Conservation (phyloP, 371 early-diverging fungal genomes). For the Mortierella sp. region DNA sequence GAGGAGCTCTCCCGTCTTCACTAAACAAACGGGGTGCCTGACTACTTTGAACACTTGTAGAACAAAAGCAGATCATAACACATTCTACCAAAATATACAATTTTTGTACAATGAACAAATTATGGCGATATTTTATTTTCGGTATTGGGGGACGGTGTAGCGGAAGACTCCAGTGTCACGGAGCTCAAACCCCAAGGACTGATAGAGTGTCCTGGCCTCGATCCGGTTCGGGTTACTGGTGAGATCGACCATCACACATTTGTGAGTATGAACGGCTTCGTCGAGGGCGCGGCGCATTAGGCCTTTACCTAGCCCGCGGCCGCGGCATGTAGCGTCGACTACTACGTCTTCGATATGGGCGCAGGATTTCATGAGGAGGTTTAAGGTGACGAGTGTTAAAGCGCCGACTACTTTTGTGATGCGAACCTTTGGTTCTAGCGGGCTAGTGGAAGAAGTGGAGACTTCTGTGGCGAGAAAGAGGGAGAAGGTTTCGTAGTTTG, state of each 20-base stretch:
- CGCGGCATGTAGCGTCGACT: slow-evolving; percentile 30
- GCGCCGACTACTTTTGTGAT: slow-evolving; percentile 32
- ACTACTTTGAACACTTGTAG: background rate
- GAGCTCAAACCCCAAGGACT: slow-evolving; percentile 45
- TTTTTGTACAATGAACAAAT: background rate
- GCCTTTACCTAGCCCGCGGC: slow-evolving; percentile 37
- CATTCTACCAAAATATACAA: background rate
- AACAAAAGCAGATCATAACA: background rate
- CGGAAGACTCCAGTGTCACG: slow-evolving; percentile 53
- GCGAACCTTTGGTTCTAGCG: background rate
- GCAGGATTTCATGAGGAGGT: slow-evolving; percentile 42
- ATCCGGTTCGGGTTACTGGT: slow-evolving; percentile 49
- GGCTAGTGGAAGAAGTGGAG: background rate
- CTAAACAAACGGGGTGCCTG: slow-evolving; percentile 15
- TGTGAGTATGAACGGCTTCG: slow-evolving; percentile 28
- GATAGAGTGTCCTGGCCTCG: slow-evolving; percentile 41
- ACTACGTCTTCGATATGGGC: slow-evolving; percentile 55
- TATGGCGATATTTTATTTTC: background rate
- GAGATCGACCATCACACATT: slow-evolving; percentile 42
- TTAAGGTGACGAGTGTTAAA: slow-evolving; percentile 39
- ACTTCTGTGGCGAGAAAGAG: slow-evolving; percentile 40
- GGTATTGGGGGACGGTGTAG: slow-evolving; percentile 15
- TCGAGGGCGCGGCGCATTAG: slow-evolving; percentile 41
- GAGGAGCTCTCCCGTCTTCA: slow-evolving; percentile 62
- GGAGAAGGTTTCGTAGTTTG: slow-evolving; percentile 33